Conservation (phyloP, 2,329 filamentous ascomycete species). For the Bimuria novae-zelandiae region DNA sequence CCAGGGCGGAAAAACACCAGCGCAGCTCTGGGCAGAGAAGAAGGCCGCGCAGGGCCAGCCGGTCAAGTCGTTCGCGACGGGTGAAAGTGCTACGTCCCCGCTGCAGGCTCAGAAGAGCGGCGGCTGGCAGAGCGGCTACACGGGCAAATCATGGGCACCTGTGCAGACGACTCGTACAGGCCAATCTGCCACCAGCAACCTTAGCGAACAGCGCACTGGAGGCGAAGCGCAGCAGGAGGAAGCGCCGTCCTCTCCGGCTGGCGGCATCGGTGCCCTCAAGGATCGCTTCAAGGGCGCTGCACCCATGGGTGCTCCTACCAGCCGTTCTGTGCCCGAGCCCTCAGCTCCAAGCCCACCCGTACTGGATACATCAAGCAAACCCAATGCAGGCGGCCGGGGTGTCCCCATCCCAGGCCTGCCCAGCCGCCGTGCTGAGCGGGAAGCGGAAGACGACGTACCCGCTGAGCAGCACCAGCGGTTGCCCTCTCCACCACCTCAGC, state of each 20-base stretch:
- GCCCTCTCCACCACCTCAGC: slow-evolving; percentile 47
- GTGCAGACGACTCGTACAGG: slow-evolving; percentile 77
- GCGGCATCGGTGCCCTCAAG: slow-evolving; percentile 73
- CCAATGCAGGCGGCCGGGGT: slow-evolving; percentile 64
- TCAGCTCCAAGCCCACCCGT: slow-evolving; percentile 61
- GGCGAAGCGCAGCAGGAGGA: slow-evolving; percentile 51
- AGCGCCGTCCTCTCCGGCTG: slow-evolving; percentile 61
- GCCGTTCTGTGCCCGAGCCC: slow-evolving; percentile 46
- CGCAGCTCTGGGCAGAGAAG: slow-evolving; percentile 96
- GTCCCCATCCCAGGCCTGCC: slow-evolving; percentile 80
- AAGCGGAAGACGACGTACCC: slow-evolving; percentile 55
- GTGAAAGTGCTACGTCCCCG: slow-evolving; percentile 30
- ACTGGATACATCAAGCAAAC: slow-evolving; percentile 70
- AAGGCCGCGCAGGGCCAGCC: slow-evolving; percentile 77
- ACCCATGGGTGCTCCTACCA: slow-evolving; percentile 57
- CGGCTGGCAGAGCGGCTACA: slow-evolving; percentile 91
- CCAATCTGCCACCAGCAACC: slow-evolving; percentile 59
- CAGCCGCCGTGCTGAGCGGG: slow-evolving; percentile 57
- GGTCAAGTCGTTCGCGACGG: slow-evolving; percentile 52
- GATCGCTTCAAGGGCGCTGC: slow-evolving; percentile 82
- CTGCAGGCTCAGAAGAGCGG: slow-evolving; percentile 68
- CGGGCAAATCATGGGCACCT: slow-evolving; percentile 85
- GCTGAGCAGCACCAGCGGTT: slow-evolving; percentile 57
- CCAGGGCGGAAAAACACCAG: slow-evolving; percentile 91
- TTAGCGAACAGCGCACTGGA: slow-evolving; percentile 68